Evolutionary conservation across 176 grass and related monocot genomes (phyloP), one percentile per base, ranked within the genome.

Genomic region (Miscanthus lutarioriparius): DNA sequence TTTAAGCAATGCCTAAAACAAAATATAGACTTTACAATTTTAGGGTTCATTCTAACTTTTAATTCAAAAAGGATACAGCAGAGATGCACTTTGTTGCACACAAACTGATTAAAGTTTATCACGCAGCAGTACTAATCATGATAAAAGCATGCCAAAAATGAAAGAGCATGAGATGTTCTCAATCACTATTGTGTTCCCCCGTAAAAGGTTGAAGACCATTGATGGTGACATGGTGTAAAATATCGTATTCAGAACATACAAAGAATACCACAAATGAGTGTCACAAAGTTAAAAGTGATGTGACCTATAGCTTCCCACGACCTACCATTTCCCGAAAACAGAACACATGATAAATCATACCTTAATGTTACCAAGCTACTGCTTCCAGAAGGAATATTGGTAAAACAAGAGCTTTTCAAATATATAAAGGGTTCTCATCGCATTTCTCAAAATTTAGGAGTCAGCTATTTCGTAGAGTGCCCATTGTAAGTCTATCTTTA

Each of bases 71-170:
- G n/a, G n/a, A n/a, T n/a, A n/a, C n/a, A 67, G 6, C 4, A 67
- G 44, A 73, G 70, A 4, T 75, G 30, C 10, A 74, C 6, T 66
- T 83, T 5, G 10, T 26, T 61, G n/a, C 35, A 28, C 58, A 56
- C 16, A 35, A 65, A 59, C 11, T 65, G 59, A 70, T 25, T 33
- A 6, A 77, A 65, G 20, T 76, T 85, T 37, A 74, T 38, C 15
- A 81, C 25, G 12, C 23, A 81, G 51, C 41, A 77, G 35, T 38
- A 69, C 37, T 16, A 67, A 14, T 64, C 40, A 72, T 79, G 74
- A 47, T 58, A 45, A 27, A 67, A 56, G 14, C 59, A 47, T 74
- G 38, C 8, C 15, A 45, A 66, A 85, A 78, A 82, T 71, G 32
- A 61, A 85, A 36, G 10, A 44, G 33, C 35, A 27, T 44, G 10